Evolutionary conservation across 345 rosid species (phyloP).

Genomic region (Acer yangbiense): DNA sequence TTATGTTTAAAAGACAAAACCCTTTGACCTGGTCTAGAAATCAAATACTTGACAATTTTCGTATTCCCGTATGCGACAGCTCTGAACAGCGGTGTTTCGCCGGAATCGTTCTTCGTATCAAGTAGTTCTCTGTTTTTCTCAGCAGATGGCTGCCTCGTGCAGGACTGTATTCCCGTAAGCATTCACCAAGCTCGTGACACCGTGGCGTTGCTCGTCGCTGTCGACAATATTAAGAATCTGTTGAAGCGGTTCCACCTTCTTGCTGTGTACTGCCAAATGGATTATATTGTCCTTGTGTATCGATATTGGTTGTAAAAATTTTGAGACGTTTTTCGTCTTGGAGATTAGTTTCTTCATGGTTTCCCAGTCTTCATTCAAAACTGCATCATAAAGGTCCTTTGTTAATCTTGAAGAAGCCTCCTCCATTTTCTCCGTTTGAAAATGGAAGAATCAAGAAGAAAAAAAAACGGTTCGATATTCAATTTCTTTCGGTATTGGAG

Average conservation of each 20-base stretch:
- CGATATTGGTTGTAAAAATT: background rate
- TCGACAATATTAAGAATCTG: background rate
- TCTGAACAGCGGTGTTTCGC: background rate
- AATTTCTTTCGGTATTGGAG: too few relatives aligned
- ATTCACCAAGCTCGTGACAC: background rate
- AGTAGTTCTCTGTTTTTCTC: background rate
- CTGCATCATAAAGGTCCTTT: background rate
- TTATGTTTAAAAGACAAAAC: too few relatives aligned
- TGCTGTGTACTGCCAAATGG: background rate
- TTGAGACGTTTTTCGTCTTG: too few relatives aligned
- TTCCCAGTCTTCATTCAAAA: background rate
- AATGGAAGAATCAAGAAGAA: too few relatives aligned
- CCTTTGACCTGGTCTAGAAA: background rate
- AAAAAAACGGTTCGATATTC: too few relatives aligned
- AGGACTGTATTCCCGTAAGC: constrained; percentile 19
- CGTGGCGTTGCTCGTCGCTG: too few relatives aligned
- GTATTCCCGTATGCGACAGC: background rate
- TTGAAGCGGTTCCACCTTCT: background rate
- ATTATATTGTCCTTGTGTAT: background rate
- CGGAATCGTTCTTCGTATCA: background rate
- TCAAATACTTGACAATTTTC: background rate
- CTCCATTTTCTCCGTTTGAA: too few relatives aligned
- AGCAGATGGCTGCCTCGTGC: constrained; percentile 14
- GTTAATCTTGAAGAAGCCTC: too few relatives aligned
- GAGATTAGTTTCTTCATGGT: too few relatives aligned